phyloP scores from a whole-genome alignment of 2,329 filamentous ascomycete species.

The Apiospora phragmitis region DNA sequence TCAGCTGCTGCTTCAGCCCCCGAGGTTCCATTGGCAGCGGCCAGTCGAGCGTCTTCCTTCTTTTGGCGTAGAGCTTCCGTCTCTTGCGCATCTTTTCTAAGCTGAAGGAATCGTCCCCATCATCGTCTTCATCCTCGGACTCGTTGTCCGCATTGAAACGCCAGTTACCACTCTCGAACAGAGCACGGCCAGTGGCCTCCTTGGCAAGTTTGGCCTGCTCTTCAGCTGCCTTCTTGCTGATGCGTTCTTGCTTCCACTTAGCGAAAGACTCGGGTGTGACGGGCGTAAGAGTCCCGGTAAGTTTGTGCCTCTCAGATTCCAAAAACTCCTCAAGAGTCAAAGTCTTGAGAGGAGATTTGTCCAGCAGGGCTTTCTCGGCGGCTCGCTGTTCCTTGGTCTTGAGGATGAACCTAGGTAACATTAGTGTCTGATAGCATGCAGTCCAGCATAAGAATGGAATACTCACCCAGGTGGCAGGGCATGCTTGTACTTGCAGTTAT shows the following conservation, averaged over 20 bases:
- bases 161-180: constrained; percentile 98
- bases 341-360: constrained; percentile 93
- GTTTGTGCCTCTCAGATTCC: constrained; percentile 93
- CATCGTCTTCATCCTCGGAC: constrained; percentile 62
- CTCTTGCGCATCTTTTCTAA: constrained; percentile 79
- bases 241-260: constrained; percentile 93
- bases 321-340: constrained; percentile 96
- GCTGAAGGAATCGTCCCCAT: constrained; percentile 70
- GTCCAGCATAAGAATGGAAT: neutral
- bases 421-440: constrained; percentile 20
- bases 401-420: constrained; percentile 72
- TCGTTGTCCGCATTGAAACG: constrained; percentile 62
- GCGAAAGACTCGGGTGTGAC: constrained; percentile 92
- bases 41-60: constrained; percentile 75
- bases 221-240: constrained; percentile 95
- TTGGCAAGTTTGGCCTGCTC: constrained; percentile 87
- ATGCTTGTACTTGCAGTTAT: constrained; percentile 99
- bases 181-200: constrained; percentile 89
- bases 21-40: constrained; percentile 38
- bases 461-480: constrained; percentile 90
- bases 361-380: constrained; percentile 91
- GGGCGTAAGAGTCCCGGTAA: constrained; percentile 87
- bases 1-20: constrained; percentile 30
- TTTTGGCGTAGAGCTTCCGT: constrained; percentile 73
- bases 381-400: constrained; percentile 98